phyloP scores from a whole-genome alignment of 441 rosid genomes.

The Erodium chrysanthum region DNA sequence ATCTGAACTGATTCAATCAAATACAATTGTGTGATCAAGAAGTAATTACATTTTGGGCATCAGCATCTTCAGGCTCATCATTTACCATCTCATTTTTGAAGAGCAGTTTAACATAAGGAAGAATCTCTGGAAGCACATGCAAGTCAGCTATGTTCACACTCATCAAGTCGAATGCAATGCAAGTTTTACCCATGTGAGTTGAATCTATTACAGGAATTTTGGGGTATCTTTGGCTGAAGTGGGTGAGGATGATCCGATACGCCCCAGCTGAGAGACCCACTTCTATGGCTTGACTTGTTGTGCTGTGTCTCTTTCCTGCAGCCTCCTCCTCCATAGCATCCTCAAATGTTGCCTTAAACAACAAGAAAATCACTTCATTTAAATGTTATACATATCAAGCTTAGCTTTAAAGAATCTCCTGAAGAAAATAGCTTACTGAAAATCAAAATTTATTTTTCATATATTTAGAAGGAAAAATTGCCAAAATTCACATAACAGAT shows the following conservation, averaged over 20 bases:
- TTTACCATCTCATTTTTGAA: constrained; percentile 54
- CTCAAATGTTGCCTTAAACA: constrained; percentile 81
- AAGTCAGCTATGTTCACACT: constrained; percentile 78
- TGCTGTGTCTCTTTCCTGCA: constrained; percentile 81
- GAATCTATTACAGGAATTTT: constrained; percentile 76
- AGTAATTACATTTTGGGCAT: constrained; percentile 14
- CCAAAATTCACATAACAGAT: not conserved
- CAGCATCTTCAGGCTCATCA: constrained; percentile 54
- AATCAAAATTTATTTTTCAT: not conserved
- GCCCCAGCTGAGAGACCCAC: constrained; percentile 53
- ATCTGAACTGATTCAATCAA: too few species aligned
- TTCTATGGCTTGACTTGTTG: constrained; percentile 83
- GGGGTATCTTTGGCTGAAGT: constrained; percentile 94
- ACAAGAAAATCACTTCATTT: not conserved
- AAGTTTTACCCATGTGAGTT: constrained; percentile 70
- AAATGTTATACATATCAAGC: not conserved
- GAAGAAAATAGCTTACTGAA: not conserved
- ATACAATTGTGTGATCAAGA: not conserved
- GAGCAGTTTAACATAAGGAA: constrained; percentile 69
- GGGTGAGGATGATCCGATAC: constrained; percentile 73
- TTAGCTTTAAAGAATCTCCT: not conserved
- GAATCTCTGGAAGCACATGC: constrained; percentile 62
- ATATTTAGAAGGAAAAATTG: not conserved
- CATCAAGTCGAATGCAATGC: constrained; percentile 92
- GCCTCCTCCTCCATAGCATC: constrained; percentile 85